A percentile compares a stretch with the other conserved stretches of the same genome.
Evolutionary conservation across 139 green algal genomes (phyloP).

Genomic region (Zygnema cylindricum): DNA sequence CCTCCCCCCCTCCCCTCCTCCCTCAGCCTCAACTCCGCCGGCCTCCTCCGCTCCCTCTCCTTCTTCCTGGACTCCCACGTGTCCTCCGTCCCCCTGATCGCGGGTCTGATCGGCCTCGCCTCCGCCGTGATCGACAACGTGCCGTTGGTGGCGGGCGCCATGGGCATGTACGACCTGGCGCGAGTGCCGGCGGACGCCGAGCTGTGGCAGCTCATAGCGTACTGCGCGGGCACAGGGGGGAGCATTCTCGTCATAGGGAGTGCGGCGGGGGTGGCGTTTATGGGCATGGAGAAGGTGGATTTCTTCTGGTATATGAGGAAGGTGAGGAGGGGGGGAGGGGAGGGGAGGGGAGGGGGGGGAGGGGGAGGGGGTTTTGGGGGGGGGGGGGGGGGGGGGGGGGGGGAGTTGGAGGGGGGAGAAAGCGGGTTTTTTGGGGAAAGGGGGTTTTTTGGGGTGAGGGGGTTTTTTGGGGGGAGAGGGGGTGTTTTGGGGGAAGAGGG

Average conservation of each 20-base stretch:
- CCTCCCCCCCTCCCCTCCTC: no score
- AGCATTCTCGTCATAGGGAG: constrained; percentile 79
- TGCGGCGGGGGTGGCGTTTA: constrained; percentile 77
- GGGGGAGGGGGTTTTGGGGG: no score
- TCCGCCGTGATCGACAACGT: constrained; percentile 81
- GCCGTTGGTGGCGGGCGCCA: constrained; percentile 78
- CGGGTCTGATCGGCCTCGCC: constrained; percentile 70
- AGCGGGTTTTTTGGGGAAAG: no score
- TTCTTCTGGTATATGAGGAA: constrained; percentile 78
- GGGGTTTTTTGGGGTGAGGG: no score
- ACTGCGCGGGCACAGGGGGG: constrained; percentile 76
- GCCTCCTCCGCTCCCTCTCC: constrained; percentile 70
- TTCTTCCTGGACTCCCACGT: constrained; percentile 63
- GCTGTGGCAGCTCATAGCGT: constrained; percentile 78
- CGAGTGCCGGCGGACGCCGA: constrained; percentile 55
- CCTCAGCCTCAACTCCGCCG: constrained; percentile 67
- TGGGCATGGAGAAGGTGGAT: constrained; percentile 75
- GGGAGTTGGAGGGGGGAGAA: no score
- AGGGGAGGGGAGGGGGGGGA: no score
- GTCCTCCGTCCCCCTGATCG: constrained; percentile 67
- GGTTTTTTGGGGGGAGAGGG: no score
- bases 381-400: no score
- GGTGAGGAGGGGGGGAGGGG: no score
- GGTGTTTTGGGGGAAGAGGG: no score
- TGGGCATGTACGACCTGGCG: constrained; percentile 76